Conservation (phyloP, 2,329 filamentous ascomycete species). For the Pyricularia sp. region DNA sequence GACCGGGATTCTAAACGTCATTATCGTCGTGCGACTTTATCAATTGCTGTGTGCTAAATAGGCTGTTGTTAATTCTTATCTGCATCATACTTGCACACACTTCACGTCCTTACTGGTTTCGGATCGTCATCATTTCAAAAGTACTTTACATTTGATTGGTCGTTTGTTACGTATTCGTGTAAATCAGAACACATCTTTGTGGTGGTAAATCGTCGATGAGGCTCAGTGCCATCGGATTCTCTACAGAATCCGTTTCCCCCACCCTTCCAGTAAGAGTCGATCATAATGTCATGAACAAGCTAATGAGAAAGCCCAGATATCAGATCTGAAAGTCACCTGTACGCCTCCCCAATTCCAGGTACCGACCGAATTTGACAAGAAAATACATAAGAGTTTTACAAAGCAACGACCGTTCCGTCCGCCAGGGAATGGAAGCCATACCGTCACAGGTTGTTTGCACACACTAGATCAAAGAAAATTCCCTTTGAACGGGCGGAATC, state of each 20-base stretch:
- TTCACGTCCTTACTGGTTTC: neutral
- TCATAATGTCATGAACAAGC: neutral
- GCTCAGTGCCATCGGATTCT: neutral
- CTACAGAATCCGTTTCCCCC: neutral
- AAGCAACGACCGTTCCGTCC: neutral
- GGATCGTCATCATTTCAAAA: neutral
- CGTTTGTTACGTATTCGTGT: neutral
- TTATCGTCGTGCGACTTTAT: neutral
- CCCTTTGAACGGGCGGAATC: neutral
- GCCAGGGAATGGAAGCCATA: neutral
- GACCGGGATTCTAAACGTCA: neutral
- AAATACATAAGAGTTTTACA: neutral
- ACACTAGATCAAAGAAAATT: neutral
- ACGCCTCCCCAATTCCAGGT: neutral
- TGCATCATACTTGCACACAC: neutral
- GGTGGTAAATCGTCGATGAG: neutral
- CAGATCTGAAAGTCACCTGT: neutral
- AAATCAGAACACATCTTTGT: neutral
- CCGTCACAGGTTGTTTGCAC: conserved; percentile 1
- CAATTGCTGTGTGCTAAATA: neutral
- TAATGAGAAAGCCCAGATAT: neutral
- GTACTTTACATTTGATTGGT: neutral
- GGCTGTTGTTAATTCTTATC: neutral
- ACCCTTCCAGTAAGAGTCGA: neutral
- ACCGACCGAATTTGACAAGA: neutral